A percentile compares a stretch with the other conserved stretches of the same genome.
Evolutionary conservation across 805 yeast species (phyloP).

Genomic region (Cyberlindnera veronae): DNA sequence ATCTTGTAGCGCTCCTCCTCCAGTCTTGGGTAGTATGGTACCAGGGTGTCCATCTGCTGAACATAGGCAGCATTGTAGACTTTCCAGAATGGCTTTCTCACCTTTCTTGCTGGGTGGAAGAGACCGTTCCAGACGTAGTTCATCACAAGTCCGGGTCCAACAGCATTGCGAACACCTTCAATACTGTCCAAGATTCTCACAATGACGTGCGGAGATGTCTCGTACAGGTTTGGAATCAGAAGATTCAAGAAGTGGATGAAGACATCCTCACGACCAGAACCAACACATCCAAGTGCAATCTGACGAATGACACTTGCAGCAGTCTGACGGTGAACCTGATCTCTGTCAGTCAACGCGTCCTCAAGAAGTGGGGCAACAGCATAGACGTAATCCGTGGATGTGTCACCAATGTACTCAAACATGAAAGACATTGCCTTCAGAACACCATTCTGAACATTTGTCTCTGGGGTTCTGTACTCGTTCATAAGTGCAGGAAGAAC

Average conservation of each 20-base stretch:
- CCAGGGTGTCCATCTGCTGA: conserved; percentile 68
- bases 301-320: conserved; percentile 86
- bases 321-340: conserved; percentile 90
- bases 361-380: conserved; percentile 76
- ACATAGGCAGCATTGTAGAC: conserved; percentile 74
- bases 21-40: conserved; percentile 77
- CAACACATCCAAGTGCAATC: conserved; percentile 74
- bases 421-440: conserved; percentile 85
- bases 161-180: conserved; percentile 62
- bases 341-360: conserved; percentile 88
- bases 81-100: conserved; percentile 82
- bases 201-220: conserved; percentile 94
- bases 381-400: conserved; percentile 77
- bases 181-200: conserved; percentile 76
- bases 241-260: conserved; percentile 80
- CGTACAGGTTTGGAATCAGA: conserved; percentile 84
- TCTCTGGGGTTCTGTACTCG: conserved; percentile 89
- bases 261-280: conserved; percentile 73
- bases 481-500: conserved; percentile 94
- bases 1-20: conserved; percentile 28
- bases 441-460: conserved; percentile 93
- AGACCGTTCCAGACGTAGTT: conserved; percentile 84
- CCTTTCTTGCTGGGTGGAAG: conserved; percentile 90
- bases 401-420: conserved; percentile 86
- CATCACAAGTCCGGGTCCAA: conserved; percentile 74